Evolutionary conservation across 495 filamentous ascomycete species (phyloP).

Genomic region (Podospora appendiculata): DNA sequence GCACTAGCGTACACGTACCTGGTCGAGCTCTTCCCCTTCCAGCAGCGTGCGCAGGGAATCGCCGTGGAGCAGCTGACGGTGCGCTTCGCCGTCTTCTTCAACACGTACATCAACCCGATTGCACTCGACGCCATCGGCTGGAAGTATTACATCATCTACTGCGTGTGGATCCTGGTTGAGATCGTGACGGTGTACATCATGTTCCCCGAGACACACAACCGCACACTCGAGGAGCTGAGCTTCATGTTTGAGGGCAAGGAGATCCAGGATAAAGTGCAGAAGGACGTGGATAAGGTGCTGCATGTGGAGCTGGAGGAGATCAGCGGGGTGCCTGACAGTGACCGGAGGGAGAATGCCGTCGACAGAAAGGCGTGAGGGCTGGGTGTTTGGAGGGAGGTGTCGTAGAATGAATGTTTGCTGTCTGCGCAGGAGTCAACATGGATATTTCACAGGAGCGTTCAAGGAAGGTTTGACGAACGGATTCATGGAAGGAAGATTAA

Average conservation of each 20-base stretch:
- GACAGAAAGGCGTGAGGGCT: too few relatives aligned
- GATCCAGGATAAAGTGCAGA: conserved; percentile 25
- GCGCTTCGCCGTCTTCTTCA: conserved; percentile 41
- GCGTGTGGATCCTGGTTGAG: conserved; percentile 49
- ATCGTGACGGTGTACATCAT: conserved; percentile 48
- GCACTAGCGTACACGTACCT: conserved; percentile 51
- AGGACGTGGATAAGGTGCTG: conserved; percentile 28
- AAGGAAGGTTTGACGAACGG: too few relatives aligned
- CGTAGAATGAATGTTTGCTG: too few relatives aligned
- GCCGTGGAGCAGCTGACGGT: conserved; percentile 52
- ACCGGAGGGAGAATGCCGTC: too few relatives aligned
- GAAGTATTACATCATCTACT: conserved; percentile 58
- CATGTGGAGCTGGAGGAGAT: conserved; percentile 18
- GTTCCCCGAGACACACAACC: conserved; percentile 53
- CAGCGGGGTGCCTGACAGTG: background rate
- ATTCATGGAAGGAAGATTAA: too few relatives aligned
- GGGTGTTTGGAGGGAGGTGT: too few relatives aligned
- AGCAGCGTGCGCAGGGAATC: conserved; percentile 49
- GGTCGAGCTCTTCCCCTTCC: conserved; percentile 54
- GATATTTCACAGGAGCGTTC: too few relatives aligned
- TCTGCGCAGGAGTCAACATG: too few relatives aligned
- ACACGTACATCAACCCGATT: conserved; percentile 58
- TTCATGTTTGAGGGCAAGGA: conserved; percentile 35
- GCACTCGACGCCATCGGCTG: conserved; percentile 49
- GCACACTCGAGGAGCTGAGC: conserved; percentile 40